Conservation (phyloP, 352 stramenopile species). For the Globisporangium sylvaticum region DNA sequence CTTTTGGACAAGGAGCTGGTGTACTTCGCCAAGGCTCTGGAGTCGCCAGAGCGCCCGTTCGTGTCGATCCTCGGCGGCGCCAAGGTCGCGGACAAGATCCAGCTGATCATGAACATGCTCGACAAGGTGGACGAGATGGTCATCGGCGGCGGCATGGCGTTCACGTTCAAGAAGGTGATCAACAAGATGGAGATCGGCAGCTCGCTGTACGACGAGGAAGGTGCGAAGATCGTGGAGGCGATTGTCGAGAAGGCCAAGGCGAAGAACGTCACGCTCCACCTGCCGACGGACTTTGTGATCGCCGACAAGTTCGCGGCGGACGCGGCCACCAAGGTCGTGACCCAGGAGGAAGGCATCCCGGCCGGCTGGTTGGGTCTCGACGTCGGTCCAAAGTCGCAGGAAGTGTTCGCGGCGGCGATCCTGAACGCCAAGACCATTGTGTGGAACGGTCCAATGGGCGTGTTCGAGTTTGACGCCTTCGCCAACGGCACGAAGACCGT, state of each 20-base stretch:
- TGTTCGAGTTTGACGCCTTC: slow-evolving; percentile 99
- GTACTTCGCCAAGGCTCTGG: slow-evolving; percentile 99
- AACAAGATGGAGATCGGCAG: slow-evolving; percentile 95
- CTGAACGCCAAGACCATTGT: slow-evolving; percentile 93
- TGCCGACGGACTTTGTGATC: slow-evolving; percentile 97
- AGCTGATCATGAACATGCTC: slow-evolving; percentile 99
- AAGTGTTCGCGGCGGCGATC: slow-evolving; percentile 80
- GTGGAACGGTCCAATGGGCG: slow-evolving; percentile 99
- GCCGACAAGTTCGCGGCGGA: slow-evolving; percentile 97
- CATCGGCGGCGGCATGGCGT: slow-evolving; percentile 99
- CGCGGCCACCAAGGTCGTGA: slow-evolving; percentile 89
- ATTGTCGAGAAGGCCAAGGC: slow-evolving; percentile 97
- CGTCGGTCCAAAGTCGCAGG: slow-evolving; percentile 93
- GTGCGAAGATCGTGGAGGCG: slow-evolving; percentile 80
- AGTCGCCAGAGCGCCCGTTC: slow-evolving; percentile 95
- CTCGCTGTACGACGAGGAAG: slow-evolving; percentile 91
- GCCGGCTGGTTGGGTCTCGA: slow-evolving; percentile 98
- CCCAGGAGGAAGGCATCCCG: slow-evolving; percentile 91
- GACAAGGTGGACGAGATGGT: slow-evolving; percentile 99
- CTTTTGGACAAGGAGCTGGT: slow-evolving; percentile 99
- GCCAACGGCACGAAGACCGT: slow-evolving; percentile 92
- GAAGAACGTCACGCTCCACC: slow-evolving; percentile 97
- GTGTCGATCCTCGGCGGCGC: slow-evolving; percentile 98
- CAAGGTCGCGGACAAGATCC: slow-evolving; percentile 99
- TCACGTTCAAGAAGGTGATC: slow-evolving; percentile 99